Conservation (phyloP, 2,329 filamentous ascomycete genomes). For the Ilyonectria sp. region DNA sequence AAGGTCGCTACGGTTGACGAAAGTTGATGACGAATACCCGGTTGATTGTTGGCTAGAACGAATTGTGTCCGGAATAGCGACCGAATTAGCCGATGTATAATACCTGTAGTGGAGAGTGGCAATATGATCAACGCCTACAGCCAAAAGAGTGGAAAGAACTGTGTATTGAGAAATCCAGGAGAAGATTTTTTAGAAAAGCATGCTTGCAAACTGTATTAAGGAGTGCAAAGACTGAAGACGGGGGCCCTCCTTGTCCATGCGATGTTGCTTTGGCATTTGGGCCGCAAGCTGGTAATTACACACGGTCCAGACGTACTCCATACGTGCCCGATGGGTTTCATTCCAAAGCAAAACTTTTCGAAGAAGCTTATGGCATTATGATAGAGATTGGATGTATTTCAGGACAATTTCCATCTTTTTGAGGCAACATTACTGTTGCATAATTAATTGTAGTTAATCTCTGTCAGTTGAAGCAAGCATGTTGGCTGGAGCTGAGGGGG, state of each 20-base stretch:
- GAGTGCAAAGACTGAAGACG: conserved; percentile 4
- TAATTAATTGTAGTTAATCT: neutral
- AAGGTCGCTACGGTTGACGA: neutral
- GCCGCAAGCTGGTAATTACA: conserved; percentile 24
- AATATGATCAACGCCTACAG: neutral
- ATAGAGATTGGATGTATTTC: neutral
- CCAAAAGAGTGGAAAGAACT: neutral
- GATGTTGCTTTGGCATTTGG: conserved; percentile 22
- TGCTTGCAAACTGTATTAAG: neutral
- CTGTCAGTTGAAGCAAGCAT: neutral
- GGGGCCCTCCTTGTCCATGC: conserved; percentile 1
- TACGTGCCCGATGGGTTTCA: conserved; percentile 8
- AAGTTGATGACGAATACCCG: neutral
- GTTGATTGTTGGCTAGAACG: conserved; percentile 9
- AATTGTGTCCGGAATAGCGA: conserved; percentile 9
- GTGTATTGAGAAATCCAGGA: neutral
- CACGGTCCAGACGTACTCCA: conserved; percentile 9
- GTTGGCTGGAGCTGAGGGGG: conserved; percentile 6
- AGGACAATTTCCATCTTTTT: neutral
- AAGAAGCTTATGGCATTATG: neutral
- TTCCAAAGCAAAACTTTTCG: neutral
- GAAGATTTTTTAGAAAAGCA: neutral
- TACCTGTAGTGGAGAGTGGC: conserved; percentile 13
- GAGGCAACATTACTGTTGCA: neutral
- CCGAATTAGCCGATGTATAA: conserved; percentile 20